Evolutionary conservation across 2,329 filamentous ascomycete species (phyloP).

Genomic region (Trichoderma atroviride): DNA sequence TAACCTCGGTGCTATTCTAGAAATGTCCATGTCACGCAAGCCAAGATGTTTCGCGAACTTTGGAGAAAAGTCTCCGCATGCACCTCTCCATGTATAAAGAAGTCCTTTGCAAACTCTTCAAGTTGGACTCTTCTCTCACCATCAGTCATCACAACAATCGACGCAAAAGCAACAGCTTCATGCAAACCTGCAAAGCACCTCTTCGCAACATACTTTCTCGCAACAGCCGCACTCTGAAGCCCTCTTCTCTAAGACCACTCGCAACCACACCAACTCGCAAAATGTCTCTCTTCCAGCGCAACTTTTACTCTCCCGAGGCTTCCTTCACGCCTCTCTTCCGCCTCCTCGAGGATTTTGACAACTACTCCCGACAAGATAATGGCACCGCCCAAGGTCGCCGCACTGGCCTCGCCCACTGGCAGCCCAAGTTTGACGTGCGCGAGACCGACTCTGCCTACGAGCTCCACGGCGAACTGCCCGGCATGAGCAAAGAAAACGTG

Average conservation of each 20-base stretch:
- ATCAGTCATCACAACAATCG: neutral
- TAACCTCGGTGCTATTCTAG: neutral
- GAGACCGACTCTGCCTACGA: constrained; percentile 68
- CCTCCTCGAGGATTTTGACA: constrained; percentile 61
- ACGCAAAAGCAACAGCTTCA: neutral
- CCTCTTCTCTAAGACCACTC: neutral
- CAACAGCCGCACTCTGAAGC: neutral
- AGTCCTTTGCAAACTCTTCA: neutral
- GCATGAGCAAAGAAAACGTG: constrained; percentile 70
- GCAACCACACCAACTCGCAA: constrained; percentile 35
- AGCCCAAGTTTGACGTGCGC: constrained; percentile 72
- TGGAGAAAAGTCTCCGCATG: neutral
- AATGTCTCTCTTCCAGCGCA: constrained; percentile 57
- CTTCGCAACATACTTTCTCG: neutral
- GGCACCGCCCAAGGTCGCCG: constrained; percentile 26
- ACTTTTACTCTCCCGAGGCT: constrained; percentile 46
- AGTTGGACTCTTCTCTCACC: neutral
- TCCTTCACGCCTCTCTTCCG: constrained; percentile 60
- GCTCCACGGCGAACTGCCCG: constrained; percentile 75
- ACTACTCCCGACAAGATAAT: constrained; percentile 45
- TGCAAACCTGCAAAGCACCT: constrained; percentile 8
- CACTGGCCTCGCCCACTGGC: constrained; percentile 52
- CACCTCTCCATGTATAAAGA: constrained; percentile 15
- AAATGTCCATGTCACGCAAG: neutral
- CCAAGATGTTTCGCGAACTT: neutral